These are phyloP conservation scores for Cercophora sp. DNA, from an alignment of 495 filamentous ascomycete species.

Conservation along the genomic window DNA sequence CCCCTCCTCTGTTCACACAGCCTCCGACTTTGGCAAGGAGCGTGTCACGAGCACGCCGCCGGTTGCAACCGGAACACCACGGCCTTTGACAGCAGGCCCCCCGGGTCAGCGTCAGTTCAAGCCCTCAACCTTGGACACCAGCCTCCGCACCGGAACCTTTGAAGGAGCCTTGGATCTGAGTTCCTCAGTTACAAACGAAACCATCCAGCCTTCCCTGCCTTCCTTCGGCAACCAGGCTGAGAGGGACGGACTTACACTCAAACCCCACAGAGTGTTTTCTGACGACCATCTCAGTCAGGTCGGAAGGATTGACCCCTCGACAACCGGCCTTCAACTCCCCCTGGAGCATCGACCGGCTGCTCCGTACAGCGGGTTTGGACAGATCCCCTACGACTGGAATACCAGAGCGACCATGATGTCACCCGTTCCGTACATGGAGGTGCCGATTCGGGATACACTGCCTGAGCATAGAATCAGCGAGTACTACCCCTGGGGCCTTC, in stretches of 20 bases:
- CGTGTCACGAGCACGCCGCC: slow-evolving; percentile 12
- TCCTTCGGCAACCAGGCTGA: too few species aligned
- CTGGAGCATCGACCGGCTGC: too few species aligned
- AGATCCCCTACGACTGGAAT: too few species aligned
- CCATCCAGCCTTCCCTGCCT: too few species aligned
- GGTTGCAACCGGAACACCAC: slow-evolving; percentile 33
- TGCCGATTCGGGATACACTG: slow-evolving; percentile 22
- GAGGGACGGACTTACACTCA: too few species aligned
- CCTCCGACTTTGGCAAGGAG: slow-evolving; percentile 9
- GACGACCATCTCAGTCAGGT: too few species aligned
- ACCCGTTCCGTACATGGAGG: neutral
- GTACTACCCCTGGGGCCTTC: slow-evolving; percentile 18
- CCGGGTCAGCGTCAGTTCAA: slow-evolving; percentile 41
- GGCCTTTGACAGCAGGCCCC: slow-evolving; percentile 44
- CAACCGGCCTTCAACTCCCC: too few species aligned
- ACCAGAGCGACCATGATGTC: too few species aligned
- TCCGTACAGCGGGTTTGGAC: too few species aligned
- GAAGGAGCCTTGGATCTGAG: neutral
- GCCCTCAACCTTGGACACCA: slow-evolving; percentile 26
- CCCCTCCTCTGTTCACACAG: slow-evolving; percentile 4
- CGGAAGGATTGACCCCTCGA: too few species aligned
- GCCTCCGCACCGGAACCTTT: slow-evolving; percentile 8
- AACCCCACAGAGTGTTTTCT: too few species aligned
- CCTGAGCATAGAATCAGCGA: slow-evolving; percentile 12
- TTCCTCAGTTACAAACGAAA: too few species aligned